A percentile compares a stretch with the other conserved stretches of the same genome.
These are phyloP conservation scores for Mercurialis annua DNA, from an alignment of 345 rosid genomes.

Conservation along the genomic window DNA sequence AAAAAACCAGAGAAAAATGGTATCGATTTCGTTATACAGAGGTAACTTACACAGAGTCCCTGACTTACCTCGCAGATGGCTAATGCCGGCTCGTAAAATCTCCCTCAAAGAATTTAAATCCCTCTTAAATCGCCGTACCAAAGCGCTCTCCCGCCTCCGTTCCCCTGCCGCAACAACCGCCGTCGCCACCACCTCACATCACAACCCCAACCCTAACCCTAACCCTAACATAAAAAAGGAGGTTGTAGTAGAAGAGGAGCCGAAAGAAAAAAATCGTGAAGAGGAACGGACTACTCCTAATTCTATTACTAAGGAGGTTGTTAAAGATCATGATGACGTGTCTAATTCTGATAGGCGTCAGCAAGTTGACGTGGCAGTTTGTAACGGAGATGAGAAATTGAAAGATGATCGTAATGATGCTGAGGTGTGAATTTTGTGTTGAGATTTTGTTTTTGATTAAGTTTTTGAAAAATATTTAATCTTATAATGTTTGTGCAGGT, in stretches of 20 bases:
- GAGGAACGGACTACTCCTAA: constrained; percentile 5
- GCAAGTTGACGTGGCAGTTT: background rate
- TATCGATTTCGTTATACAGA: constrained; percentile 85
- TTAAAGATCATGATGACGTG: background rate
- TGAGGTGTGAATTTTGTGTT: constrained; percentile 5
- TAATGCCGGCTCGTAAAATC: constrained; percentile 54
- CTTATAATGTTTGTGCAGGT: constrained; percentile 30
- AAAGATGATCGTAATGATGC: background rate
- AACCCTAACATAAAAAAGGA: background rate
- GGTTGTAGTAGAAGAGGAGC: background rate
- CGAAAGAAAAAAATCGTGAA: background rate
- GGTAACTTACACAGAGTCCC: constrained; percentile 87
- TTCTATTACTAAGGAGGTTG: constrained; percentile 7
- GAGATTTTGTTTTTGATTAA: background rate
- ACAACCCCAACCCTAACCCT: constrained; percentile 16
- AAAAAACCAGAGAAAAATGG: constrained; percentile 46
- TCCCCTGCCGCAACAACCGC: constrained; percentile 23
- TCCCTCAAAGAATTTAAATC: constrained; percentile 60
- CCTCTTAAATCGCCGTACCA: constrained; percentile 62
- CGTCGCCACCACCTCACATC: constrained; percentile 7
- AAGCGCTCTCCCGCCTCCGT: constrained; percentile 53
- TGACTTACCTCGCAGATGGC: constrained; percentile 76
- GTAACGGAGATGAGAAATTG: constrained; percentile 9
- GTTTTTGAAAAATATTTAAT: background rate
- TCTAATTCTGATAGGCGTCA: constrained; percentile 14